A percentile compares a stretch with the other conserved stretches of the same genome.
Conservation (phyloP, 2,329 filamentous ascomycete genomes). For the Verticillium albo-atrum region DNA sequence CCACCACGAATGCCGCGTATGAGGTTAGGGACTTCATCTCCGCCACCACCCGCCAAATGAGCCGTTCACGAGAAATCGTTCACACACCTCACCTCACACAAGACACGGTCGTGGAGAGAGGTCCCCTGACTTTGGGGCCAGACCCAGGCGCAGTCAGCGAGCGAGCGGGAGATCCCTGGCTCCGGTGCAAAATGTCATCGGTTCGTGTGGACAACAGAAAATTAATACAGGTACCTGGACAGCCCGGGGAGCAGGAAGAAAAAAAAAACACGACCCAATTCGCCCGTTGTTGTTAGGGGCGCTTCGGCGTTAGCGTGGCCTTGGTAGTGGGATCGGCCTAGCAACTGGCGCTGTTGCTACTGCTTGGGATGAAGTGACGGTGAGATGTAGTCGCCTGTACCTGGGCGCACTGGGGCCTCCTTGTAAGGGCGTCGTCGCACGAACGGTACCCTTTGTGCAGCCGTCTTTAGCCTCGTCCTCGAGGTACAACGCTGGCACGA, state of each 20-base stretch:
- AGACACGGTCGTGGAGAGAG: neutral
- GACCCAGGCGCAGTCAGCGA: neutral
- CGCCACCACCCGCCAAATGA: neutral
- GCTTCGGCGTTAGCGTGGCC: neutral
- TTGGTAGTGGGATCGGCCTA: neutral
- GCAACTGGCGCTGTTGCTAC: neutral
- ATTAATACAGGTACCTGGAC: neutral
- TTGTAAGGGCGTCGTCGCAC: neutral
- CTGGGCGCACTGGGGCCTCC: neutral
- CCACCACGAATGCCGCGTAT: neutral
- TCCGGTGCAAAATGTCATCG: neutral
- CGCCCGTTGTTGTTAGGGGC: neutral
- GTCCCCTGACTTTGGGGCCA: neutral
- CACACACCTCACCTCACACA: neutral
- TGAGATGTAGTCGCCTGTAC: neutral
- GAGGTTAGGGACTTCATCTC: neutral
- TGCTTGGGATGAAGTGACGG: neutral
- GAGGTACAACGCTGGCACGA: neutral
- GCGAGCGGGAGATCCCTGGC: neutral
- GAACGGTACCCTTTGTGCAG: neutral
- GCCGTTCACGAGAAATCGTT: neutral
- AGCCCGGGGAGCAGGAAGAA: too few relatives aligned
- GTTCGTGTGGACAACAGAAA: neutral
- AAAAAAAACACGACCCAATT: neutral
- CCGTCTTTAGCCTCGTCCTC: neutral